Base-by-base conservation (phyloP, 140 eudicot genomes). In the Erigeron philadelphicus region DNA sequence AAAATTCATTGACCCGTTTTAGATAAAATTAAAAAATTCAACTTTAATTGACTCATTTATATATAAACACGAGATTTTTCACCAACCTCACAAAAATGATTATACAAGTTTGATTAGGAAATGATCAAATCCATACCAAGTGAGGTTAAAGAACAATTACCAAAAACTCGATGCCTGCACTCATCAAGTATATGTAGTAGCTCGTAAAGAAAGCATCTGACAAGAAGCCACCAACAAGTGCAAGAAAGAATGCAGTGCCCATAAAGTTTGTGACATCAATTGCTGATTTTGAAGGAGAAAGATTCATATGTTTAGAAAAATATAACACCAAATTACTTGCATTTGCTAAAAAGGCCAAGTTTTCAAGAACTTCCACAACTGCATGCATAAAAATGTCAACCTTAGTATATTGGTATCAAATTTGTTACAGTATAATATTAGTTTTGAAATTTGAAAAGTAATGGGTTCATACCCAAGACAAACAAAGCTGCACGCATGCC, bases 191-290 rank as follows among this genome's bases (percentile, higher is more conserved):
- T 68, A 84, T 83, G 49, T 71, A 38, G 65, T 73, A 84, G 55
- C 86, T 73, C 64, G 95, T 82, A 62, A 75, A 78, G 80, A 84
- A 82, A 58, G 95, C 90, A 67, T 86, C 88, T 5, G 90, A 86
- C 35, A 89, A 68, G 71, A 89, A 89, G 53, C 96, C 96, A 53
- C 96, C 95, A n/a, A 86, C 78, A 9, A 89, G 89, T 47, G 96
- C 90, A 0, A 86, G 85, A 42, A 89, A 81, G 61, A 86, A 89
- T 11, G 96, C 86, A 0, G 95, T 89, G 68, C 88, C 95, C 88
- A 89, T 89, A 72, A 89, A 89, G 70, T 89, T 86, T 11, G 96
- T 89, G 66, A 89, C 90, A 23, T 83, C 52, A 48, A 82, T 84
- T 0, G 95, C 74, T 0, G 95, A 61, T 63, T 19, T 68, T 61